Evolutionary conservation across 345 rosid species (phyloP), one percentile per base, ranked within the genome.

Genomic region (Moricandia arvensis): DNA sequence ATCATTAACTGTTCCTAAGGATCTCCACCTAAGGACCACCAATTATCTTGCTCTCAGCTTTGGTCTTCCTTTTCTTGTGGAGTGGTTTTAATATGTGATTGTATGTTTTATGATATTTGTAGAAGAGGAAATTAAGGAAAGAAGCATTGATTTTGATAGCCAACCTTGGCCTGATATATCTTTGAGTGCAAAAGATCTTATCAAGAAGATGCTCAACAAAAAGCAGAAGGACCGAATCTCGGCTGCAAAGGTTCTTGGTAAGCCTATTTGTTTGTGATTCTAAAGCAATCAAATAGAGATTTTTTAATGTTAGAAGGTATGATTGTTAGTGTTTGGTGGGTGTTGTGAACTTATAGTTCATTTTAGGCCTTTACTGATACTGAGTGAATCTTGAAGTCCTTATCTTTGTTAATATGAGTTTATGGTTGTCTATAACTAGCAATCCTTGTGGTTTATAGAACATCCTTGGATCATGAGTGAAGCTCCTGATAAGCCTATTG

Each of bases 401-500:
- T 51, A 3, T 4, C 12, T 21, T 21, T 54, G 59, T 21, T 21
- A 21, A 6, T 54, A 29, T 54, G 49, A 70, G 66, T 76, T 29
- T 38, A 27, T 71, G 29, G 45, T 63, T 41, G 8, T 62, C 43
- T 10, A 51, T 77, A 77, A 66, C 80, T 71, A 64, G 45, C 68
- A 16, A 71, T 71, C 45, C 53, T 47, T 47, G 8, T 74, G 54
- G 26, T 68, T 80, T 55, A 59, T 59, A 90, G 98, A 89, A 31
- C 98, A 91, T 85, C 96, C 93, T 29, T 91, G 97, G 98, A 80
- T 91, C 70, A 86, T 86, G 86, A 91, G 89, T 1, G 91, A 88
- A 70, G 95, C 98, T 73, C 85, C 93, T 0, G 97, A 94, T 79
- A 91, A 85, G 78, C 94, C 94, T n/a, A 87, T 94, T 63, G 91